Evolutionary conservation across 805 yeast species (phyloP), one percentile per base, ranked within the genome.

Genomic region (Cyberlindnera saturnus): DNA sequence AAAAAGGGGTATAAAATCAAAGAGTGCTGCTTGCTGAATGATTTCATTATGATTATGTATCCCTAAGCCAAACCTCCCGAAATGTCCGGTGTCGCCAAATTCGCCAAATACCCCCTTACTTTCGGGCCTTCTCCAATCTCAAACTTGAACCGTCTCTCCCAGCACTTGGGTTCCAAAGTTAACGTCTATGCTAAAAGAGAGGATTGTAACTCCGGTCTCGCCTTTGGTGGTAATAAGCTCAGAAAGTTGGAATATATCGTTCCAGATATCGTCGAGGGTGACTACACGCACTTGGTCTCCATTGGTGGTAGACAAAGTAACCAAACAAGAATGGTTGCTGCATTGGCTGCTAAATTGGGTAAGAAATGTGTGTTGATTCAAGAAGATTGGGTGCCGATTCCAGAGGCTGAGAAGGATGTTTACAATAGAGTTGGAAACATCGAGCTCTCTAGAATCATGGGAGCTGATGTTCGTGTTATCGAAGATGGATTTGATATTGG

Each of bases 341-440:
- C 50, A 5, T 39, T 47, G 29, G 50, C 50, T 17, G 50, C 50
- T 19, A 47, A 47, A 40, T 26, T 47, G 39, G 50, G 50, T 17
- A 47, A 47, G 46, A 44, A 47, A 42, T 47, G 50, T 40, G 50
- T 47, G 15, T 33, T 47, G 48, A 47, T 47, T 36, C 50, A 47
- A 42, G 50, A 47, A 42, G 47, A 47, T 43, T 47, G 50, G 50
- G 50, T 47, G 23, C 50, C 50, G 17, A 47, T 47, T 44, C 50
- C 50, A 39, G 50, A 47, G 40, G 46, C 50, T 14, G 50, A 47
- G 44, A 47, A 47, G 44, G 50, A 47, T 15, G 39, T 44, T 33
- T 47, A 47, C 44, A 42, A 47, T 46, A 44, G 41, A 41, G 50
- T 47, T 15, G 50, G 50, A 13, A 47, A 47, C 44, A 47, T 47